phyloP scores from a whole-genome alignment of 176 grass and related monocot species.

The Hordeum marinum region DNA sequence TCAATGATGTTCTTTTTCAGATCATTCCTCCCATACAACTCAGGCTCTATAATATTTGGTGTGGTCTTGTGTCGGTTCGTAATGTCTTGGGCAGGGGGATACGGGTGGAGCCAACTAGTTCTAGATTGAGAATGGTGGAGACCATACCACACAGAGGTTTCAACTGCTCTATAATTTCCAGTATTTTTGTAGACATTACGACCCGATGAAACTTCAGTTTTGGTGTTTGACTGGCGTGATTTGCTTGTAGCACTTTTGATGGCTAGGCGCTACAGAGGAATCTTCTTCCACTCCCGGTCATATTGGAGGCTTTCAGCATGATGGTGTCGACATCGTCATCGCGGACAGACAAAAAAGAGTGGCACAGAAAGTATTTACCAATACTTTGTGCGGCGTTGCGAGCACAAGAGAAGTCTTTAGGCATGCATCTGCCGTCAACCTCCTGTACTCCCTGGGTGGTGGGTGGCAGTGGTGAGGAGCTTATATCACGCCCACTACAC shows the following conservation, averaged over 20 bases:
- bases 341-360: neutral
- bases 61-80: neutral
- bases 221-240: neutral
- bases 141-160: neutral
- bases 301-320: neutral
- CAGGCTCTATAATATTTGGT: neutral
- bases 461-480: neutral
- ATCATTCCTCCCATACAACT: conserved; percentile 15
- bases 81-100: neutral
- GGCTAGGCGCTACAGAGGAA: neutral
- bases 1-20: neutral
- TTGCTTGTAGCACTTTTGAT: neutral
- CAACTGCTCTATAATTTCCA: neutral
- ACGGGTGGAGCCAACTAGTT: neutral
- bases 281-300: neutral
- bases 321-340: neutral
- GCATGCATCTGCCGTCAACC: neutral
- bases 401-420: neutral
- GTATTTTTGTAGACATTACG: neutral
- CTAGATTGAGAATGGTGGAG: neutral
- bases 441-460: neutral
- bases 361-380: neutral
- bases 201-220: neutral
- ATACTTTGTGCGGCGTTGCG: neutral
- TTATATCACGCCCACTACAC: neutral